Percentiles rank a stretch among this genome's conserved stretches.
These are phyloP conservation scores for Phyllosticta citriasiana DNA, from an alignment of 2,329 filamentous ascomycete species.

Conservation along the genomic window DNA sequence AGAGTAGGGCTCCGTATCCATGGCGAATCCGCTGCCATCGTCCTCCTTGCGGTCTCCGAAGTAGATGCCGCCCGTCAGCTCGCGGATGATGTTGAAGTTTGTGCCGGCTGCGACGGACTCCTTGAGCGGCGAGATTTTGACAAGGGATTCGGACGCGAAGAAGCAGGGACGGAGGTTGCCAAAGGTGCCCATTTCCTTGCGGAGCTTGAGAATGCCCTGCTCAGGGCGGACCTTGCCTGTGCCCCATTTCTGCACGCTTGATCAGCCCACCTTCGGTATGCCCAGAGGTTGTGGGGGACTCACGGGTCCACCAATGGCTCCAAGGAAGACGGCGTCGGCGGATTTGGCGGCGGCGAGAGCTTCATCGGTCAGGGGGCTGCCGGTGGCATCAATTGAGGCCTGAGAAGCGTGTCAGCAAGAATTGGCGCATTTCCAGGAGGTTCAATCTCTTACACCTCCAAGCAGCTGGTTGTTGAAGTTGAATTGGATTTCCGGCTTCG, in stretches of 20 bases:
- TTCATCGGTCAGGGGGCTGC: conserved; percentile 68
- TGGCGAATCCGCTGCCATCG: conserved; percentile 62
- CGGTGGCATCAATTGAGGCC: conserved; percentile 80
- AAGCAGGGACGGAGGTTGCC: conserved; percentile 94
- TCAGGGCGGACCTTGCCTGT: conserved; percentile 81
- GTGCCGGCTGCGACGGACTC: conserved; percentile 74
- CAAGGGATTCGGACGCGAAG: conserved; percentile 79
- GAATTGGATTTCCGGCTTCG: conserved; percentile 64
- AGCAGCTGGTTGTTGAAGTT: conserved; percentile 84
- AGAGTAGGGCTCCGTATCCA: conserved; percentile 82
- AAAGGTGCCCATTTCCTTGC: conserved; percentile 89
- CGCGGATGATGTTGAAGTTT: conserved; percentile 86
- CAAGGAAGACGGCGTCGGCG: conserved; percentile 83
- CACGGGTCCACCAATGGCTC: conserved; percentile 86
- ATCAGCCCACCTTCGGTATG: conserved; percentile 12
- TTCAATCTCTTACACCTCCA: conserved; percentile 62
- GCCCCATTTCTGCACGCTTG: conserved; percentile 63
- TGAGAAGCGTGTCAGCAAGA: conserved; percentile 27
- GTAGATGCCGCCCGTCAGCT: conserved; percentile 89
- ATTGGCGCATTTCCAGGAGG: neutral
- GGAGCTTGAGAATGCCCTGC: conserved; percentile 80
- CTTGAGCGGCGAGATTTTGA: conserved; percentile 80
- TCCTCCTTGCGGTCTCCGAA: conserved; percentile 83
- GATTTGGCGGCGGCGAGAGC: conserved; percentile 73
- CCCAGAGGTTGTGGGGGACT: conserved; percentile 14